A percentile compares a stretch with the other conserved stretches of the same genome.
Conservation (phyloP, 1,284 basidiomycete species). For the Cerrena zonata region DNA sequence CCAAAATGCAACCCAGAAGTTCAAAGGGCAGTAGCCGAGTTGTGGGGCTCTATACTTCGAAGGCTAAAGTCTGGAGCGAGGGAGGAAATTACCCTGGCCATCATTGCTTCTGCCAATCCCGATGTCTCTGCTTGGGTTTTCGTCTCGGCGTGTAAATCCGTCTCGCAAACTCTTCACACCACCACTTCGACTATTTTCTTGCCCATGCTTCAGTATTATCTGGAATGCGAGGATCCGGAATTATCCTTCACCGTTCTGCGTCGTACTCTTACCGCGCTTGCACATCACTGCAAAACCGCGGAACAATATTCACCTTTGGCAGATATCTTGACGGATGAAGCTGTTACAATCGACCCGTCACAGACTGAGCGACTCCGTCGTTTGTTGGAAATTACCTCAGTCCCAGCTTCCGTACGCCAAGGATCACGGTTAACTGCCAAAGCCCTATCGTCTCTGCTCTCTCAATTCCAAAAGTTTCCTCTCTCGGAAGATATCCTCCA, state of each 20-base stretch:
- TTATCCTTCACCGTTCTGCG: constrained; percentile 52
- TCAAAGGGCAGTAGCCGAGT: constrained; percentile 68
- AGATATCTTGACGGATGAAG: constrained; percentile 43
- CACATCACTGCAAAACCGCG: constrained; percentile 71
- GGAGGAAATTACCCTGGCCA: constrained; percentile 44
- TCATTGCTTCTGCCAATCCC: constrained; percentile 37
- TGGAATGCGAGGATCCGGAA: constrained; percentile 36
- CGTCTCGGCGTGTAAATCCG: constrained; percentile 70
- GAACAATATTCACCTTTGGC: constrained; percentile 59
- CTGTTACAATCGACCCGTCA: constrained; percentile 19
- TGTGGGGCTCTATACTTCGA: constrained; percentile 68
- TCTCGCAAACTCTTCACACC: constrained; percentile 76
- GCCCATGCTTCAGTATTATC: constrained; percentile 49
- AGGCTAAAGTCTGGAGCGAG: constrained; percentile 52
- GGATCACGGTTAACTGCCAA: constrained; percentile 56
- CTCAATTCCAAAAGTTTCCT: constrained; percentile 36
- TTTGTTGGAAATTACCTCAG: constrained; percentile 42
- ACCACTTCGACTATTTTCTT: constrained; percentile 59
- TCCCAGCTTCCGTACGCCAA: constrained; percentile 55
- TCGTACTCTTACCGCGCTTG: constrained; percentile 70
- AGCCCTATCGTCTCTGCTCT: constrained; percentile 44
- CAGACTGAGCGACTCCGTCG: constrained; percentile 30
- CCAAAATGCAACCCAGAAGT: constrained; percentile 60
- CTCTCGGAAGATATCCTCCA: constrained; percentile 31
- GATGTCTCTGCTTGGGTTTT: constrained; percentile 64